A percentile compares a stretch with the other conserved stretches of the same genome.
These are phyloP conservation scores for Pichia kluyveri DNA, from an alignment of 805 yeast genomes.

Conservation along the genomic window DNA sequence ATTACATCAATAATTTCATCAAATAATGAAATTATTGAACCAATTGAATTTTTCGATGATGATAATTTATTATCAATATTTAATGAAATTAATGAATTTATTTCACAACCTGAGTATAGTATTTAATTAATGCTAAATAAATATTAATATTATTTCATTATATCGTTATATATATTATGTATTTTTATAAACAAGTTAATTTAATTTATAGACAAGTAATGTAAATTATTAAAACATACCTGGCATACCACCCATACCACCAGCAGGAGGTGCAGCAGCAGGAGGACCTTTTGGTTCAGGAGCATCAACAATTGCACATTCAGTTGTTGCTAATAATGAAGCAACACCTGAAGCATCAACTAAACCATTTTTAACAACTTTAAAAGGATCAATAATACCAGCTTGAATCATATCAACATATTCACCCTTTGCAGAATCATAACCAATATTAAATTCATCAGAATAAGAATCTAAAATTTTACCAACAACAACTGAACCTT, in stretches of 20 bases:
- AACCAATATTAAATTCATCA: slow-evolving; percentile 79
- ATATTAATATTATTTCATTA: too few species aligned
- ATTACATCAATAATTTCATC: too few species aligned
- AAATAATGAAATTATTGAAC: not conserved
- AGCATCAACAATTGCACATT: slow-evolving; percentile 95
- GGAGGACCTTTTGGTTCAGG: slow-evolving; percentile 65
- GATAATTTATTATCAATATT: not conserved
- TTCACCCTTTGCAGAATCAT: slow-evolving; percentile 86
- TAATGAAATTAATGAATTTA: slow-evolving; percentile 1
- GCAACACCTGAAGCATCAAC: slow-evolving; percentile 98
- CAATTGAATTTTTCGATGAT: slow-evolving; percentile 1
- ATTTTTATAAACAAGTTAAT: not conserved
- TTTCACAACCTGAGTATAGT: not conserved
- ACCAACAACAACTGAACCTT: slow-evolving; percentile 94
- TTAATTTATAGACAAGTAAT: too few species aligned
- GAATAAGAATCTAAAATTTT: slow-evolving; percentile 58
- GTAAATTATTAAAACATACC: slow-evolving; percentile 22
- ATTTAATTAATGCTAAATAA: too few species aligned
- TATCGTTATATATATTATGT: not conserved
- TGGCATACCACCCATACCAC: slow-evolving; percentile 61
- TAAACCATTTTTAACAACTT: slow-evolving; percentile 92
- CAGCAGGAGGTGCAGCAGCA: slow-evolving; percentile 37
- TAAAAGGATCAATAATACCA: slow-evolving; percentile 98
- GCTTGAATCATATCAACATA: slow-evolving; percentile 92
- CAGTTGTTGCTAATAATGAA: slow-evolving; percentile 93